Evolutionary conservation across 208 protist genomes (phyloP).

Genomic region (Trypanosoma brucei): DNA sequence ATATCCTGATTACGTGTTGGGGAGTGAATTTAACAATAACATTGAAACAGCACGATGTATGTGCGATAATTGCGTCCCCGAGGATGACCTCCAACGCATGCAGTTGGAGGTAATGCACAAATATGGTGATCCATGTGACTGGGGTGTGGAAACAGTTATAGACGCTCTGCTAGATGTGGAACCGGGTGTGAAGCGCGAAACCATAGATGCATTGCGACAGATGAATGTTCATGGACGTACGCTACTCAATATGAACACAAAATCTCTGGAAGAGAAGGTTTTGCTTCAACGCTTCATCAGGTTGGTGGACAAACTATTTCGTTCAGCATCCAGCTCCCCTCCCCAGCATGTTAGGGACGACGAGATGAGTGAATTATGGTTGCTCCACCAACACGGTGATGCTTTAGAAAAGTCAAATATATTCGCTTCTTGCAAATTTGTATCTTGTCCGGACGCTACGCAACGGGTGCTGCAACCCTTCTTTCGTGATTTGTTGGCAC

Average conservation of each 20-base stretch:
- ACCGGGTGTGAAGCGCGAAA: constrained; percentile 7
- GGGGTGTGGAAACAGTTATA: constrained; percentile 20
- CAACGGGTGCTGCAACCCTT: constrained; percentile 21
- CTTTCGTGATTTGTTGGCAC: constrained; percentile 16
- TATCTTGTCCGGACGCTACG: constrained; percentile 24
- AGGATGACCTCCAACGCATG: constrained; percentile 17
- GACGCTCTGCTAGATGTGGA: constrained; percentile 20
- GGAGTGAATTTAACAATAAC: constrained; percentile 12
- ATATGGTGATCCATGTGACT: constrained; percentile 22
- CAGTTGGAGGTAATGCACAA: constrained; percentile 13
- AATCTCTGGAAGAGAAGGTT: constrained; percentile 4
- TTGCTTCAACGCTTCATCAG: constrained; percentile 13
- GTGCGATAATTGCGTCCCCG: constrained; percentile 19
- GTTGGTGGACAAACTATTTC: constrained; percentile 11
- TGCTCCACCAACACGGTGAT: neutral
- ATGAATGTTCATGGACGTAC: constrained; percentile 18
- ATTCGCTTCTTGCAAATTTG: neutral
- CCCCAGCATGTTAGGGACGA: no score
- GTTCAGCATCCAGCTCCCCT: neutral
- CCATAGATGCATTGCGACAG: constrained; percentile 18
- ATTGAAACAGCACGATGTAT: constrained; percentile 17
- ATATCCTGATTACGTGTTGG: constrained; percentile 20
- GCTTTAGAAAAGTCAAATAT: constrained; percentile 3
- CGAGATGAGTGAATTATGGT: no score
- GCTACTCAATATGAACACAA: constrained; percentile 6